Base-by-base conservation (phyloP, 768 basidiomycete genomes). In the Gelatoporia subvermispora region DNA sequence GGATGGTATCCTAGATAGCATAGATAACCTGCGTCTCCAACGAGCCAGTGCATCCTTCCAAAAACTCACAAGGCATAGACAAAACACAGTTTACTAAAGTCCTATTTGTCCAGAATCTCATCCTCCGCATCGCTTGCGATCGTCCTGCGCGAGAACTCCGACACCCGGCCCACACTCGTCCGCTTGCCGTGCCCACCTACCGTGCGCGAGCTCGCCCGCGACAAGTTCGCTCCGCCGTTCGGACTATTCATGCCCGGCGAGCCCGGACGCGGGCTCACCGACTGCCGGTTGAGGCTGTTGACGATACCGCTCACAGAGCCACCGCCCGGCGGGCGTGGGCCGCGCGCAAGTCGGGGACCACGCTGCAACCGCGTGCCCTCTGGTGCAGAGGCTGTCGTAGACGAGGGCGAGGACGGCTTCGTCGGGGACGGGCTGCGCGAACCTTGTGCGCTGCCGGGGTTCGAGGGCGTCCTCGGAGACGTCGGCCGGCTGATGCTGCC, bases 61-160 rank as follows among this genome's bases (percentile, higher is more conserved):
- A 31, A 31, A 31, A 5, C 5, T 31, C 13, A 13, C 28, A 13
- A 31, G 28, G 28, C 28, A 31, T 31, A 31, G 13, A 7, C 5
- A 13, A 13, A 31, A 13, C 28, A 31, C 13, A 31, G 7, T 31
- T n/a, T n/a, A n/a, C 28, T 7, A 13, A 31, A 31, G 13, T 31
- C 38, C 21, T 39, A 50, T 43, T 37, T 35, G 13, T 50, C 49
- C 35, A 85, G 71, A 49, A 85, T 69, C 55, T 85, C 79, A 53
- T 89, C 88, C 62, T 91, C 88, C 31, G 87, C 87, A 60, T 90
- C 88, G 60, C 85, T 87, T 36, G 84, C 85, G 83, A 86, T 85
- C 42, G 87, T 88, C 64, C 86, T 76, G 60, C 86, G 77, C 45
- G 85, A 82, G 49, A 73, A 68, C 55, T 55, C 51, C 35, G 62